phyloP scores from a whole-genome alignment of 78 protist genomes.

The Ministeria vibrans region DNA sequence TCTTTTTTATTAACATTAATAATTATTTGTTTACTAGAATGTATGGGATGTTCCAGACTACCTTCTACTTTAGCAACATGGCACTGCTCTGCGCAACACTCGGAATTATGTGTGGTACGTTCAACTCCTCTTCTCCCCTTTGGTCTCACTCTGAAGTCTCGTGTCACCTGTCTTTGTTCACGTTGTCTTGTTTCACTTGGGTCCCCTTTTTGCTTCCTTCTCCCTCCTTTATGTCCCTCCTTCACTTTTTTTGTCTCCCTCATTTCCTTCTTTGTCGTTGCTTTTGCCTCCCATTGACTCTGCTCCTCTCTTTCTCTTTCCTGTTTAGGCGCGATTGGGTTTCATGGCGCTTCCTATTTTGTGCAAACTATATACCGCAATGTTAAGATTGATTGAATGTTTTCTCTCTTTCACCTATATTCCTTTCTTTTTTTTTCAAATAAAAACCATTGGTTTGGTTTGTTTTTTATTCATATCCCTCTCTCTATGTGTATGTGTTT shows the following conservation, averaged over 20 bases:
- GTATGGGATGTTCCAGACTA: slow-evolving; percentile 75
- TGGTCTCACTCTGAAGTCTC: neutral
- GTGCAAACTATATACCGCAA: slow-evolving; percentile 40
- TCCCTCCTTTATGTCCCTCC: no score
- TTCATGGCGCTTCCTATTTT: slow-evolving; percentile 12
- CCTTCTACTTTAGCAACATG: slow-evolving; percentile 61
- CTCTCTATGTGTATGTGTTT: no score
- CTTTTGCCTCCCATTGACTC: neutral
- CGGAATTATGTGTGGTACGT: slow-evolving; percentile 55
- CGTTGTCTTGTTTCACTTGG: neutral
- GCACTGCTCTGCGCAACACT: slow-evolving; percentile 42
- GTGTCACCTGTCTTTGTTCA: neutral
- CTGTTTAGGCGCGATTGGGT: slow-evolving; percentile 18
- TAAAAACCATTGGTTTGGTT: no score
- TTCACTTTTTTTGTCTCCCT: neutral
- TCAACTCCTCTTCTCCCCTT: neutral
- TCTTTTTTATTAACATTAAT: neutral
- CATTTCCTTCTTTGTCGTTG: neutral
- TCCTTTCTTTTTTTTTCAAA: no score
- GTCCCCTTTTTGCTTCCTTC: neutral
- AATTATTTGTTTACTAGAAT: slow-evolving; percentile 15
- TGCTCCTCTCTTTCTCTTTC: neutral
- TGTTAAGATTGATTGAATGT: slow-evolving; percentile 42
- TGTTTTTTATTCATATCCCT: no score
- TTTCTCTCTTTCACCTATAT: no score